Base-by-base conservation (phyloP, 495 filamentous ascomycete species). In the Trichocladium uniseriatum region DNA sequence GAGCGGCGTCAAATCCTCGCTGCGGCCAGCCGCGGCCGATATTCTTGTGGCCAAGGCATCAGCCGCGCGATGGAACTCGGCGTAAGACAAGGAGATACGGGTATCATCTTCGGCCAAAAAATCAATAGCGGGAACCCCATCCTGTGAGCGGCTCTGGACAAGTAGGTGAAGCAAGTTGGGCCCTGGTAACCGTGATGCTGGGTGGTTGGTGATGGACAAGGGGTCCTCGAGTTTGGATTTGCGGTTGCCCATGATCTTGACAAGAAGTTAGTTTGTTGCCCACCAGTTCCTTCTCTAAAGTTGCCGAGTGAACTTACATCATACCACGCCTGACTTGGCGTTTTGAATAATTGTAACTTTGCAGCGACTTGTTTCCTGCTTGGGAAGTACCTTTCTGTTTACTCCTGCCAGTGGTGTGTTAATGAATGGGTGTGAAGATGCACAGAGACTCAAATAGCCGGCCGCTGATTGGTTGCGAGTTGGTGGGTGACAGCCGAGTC, bases 131-230 rank as follows among this genome's bases (percentile, higher is more conserved):
- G 47, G 50, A 3, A 36, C 20, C 2, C 38, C 16, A 15, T 45
- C 22, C 2, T 38, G 11, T 1, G 36, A 38, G 11, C 10, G 2
- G 10, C 14, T 38, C n/a, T 57, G 60, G 9, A 85, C 72, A 0
- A 89, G 69, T 5, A 78, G 52, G 59, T 88, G 85, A 10, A 89
- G 73, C 10, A 86, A 65, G 20, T 57, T 45, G 7, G 85, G 80
- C 2, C 85, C 85, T 6, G 70, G 61, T 5, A 85, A 56, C 8
- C 60, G 53, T 20, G 45, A 46, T 14, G 83, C 76, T 10, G 70
- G 62, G 18, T 73, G 64, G 58, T 89, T 87, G 28, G 79, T 53
- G 32, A 86, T 74, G 1, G 84, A 86, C 8, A 82, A 55, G 35
- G 16, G 31, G 1, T 48, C 43, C 9, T 16, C 35, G 14, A 14